These are phyloP conservation scores for Ceriops zippeliana DNA, from an alignment of 345 rosid genomes.

Conservation along the genomic window DNA sequence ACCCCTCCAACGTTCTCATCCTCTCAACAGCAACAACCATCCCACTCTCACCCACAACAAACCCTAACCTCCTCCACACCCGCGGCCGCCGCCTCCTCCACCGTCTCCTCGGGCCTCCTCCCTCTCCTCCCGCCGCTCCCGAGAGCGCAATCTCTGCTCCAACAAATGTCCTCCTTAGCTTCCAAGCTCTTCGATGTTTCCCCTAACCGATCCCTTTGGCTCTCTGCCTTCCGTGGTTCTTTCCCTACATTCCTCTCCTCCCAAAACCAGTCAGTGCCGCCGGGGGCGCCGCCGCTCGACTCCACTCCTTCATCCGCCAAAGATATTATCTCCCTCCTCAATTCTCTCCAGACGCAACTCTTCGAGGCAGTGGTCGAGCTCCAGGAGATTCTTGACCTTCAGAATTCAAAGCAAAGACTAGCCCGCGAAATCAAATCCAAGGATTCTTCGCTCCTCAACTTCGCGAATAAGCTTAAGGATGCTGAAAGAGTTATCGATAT, in stretches of 20 bases:
- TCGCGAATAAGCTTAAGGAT: constrained; percentile 71
- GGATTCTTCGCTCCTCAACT: constrained; percentile 56
- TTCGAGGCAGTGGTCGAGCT: constrained; percentile 89
- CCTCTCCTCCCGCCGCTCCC: constrained; percentile 88
- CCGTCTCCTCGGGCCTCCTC: constrained; percentile 66
- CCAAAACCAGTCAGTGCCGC: constrained; percentile 43
- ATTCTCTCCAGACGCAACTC: constrained; percentile 80
- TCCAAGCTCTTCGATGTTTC: constrained; percentile 77
- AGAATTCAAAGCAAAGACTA: constrained; percentile 63
- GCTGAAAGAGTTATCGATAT: constrained; percentile 79
- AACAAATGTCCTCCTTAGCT: constrained; percentile 68
- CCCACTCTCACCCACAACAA: constrained; percentile 34
- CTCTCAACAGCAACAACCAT: constrained; percentile 33
- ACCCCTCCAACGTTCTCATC: constrained; percentile 56
- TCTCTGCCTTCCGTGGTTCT: constrained; percentile 71
- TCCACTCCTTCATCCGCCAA: constrained; percentile 58
- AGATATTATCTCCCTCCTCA: constrained; percentile 59
- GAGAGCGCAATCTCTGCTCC: constrained; percentile 78
- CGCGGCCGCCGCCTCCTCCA: constrained; percentile 24
- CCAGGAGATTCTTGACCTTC: constrained; percentile 91
- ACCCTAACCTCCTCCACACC: constrained; percentile 15
- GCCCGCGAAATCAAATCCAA: constrained; percentile 57
- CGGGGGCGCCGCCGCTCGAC: constrained; percentile 47
- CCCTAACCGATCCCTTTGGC: constrained; percentile 71
- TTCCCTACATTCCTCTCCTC: constrained; percentile 71